Conservation (phyloP, 2,329 filamentous ascomycete species). For the Fusarium avenaceum region DNA sequence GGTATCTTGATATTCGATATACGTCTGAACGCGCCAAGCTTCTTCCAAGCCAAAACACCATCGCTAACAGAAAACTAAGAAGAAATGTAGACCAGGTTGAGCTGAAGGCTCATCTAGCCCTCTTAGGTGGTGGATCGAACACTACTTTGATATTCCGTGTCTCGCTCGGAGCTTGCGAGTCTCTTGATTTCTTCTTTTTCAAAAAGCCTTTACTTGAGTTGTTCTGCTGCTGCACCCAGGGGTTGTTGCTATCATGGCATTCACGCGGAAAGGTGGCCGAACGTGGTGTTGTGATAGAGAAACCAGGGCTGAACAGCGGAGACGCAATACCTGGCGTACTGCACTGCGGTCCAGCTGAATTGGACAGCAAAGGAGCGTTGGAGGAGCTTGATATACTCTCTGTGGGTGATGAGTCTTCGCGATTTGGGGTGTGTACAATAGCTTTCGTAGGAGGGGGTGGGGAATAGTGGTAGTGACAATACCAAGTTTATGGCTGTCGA, state of each 20-base stretch:
- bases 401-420: constrained; percentile 49
- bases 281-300: constrained; percentile 42
- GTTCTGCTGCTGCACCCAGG: constrained; percentile 38
- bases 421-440: constrained; percentile 27
- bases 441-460: constrained; percentile 39
- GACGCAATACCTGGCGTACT: constrained; percentile 45
- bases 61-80: constrained; percentile 4
- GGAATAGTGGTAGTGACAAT: constrained; percentile 41
- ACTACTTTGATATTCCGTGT: constrained; percentile 54
- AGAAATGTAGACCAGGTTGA: not conserved
- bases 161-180: constrained; percentile 54
- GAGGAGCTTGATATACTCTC: constrained; percentile 54
- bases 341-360: constrained; percentile 49
- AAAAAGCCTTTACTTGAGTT: constrained; percentile 28
- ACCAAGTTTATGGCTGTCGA: constrained; percentile 25
- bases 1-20: not conserved
- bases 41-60: constrained; percentile 14
- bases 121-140: constrained; percentile 58
- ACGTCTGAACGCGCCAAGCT: not conserved
- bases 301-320: constrained; percentile 43
- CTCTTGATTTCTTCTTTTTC: constrained; percentile 43
- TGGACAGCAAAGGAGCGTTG: constrained; percentile 53
- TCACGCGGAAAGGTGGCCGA: constrained; percentile 29
- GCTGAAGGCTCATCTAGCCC: constrained; percentile 12
- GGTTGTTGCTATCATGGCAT: constrained; percentile 24